Conservation (phyloP, 2,329 filamentous ascomycete genomes). For the Hymenoscyphus albidus region DNA sequence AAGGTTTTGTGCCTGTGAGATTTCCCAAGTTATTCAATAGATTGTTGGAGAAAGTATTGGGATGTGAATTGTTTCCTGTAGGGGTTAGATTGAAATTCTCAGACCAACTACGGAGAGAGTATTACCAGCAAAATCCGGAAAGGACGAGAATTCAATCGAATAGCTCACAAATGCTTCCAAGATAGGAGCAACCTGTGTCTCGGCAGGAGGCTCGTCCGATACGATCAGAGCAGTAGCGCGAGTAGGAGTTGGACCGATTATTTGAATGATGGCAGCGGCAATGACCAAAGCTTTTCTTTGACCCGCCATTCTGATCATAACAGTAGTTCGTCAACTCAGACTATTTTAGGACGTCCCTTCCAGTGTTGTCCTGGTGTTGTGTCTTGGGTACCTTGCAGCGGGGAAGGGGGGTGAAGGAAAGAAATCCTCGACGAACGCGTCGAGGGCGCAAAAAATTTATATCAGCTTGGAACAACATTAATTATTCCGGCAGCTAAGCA, state of each 20-base stretch:
- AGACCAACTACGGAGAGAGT: neutral
- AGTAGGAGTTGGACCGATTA: neutral
- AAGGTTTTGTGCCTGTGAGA: conserved; percentile 53
- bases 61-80: conserved; percentile 47
- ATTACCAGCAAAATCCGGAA: conserved; percentile 41
- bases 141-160: conserved; percentile 50
- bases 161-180: conserved; percentile 47
- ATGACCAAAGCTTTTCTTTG: neutral
- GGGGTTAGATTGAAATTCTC: neutral
- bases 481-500: neutral
- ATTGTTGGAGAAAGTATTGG: conserved; percentile 58
- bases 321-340: too few species aligned
- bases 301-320: neutral
- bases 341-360: too few species aligned
- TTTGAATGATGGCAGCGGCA: conserved; percentile 1
- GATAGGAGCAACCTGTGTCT: conserved; percentile 19
- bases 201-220: conserved; percentile 15
- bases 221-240: conserved; percentile 6
- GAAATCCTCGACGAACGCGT: neutral
- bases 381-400: neutral
- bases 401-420: neutral
- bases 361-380: neutral
- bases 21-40: conserved; percentile 53
- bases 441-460: neutral
- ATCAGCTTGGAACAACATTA: neutral